Evolutionary conservation across 768 basidiomycete genomes (phyloP), one percentile per base, ranked within the genome.

Genomic region (Russula foetens): DNA sequence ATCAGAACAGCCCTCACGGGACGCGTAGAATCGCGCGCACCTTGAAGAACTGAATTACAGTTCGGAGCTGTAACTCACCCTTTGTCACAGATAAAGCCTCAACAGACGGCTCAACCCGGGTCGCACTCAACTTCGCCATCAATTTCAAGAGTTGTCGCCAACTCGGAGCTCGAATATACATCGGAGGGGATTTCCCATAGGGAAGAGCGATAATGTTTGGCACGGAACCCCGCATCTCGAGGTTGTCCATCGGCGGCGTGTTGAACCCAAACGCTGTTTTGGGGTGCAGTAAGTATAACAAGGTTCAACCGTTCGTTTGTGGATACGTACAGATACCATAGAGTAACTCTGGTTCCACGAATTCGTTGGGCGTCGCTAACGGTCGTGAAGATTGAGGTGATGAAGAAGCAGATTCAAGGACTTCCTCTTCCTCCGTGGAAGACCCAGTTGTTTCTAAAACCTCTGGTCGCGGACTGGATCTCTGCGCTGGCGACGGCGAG

Each of bases 21-120:
- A 28, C 38, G 41, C 53, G 23, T 35, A 21, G 31, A 48, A 33
- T 49, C 15, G 46, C 53, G 46, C 53, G 9, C 38, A 88, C 90
- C 77, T 84, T 88, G 52, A 90, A 77, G 67, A 92, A 90, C 67
- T 92, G 90, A 57, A 92, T 73, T 0, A 92, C 86, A 0, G 84
- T 84, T 44, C 90, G 84, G 47, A 92, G 73, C 61, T 78, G 79
- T 53, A 85, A 75, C 6, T 81, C 80, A 1, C 73, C 74, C 67
- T 84, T 85, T 31, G 78, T 74, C 0, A 78, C 71, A 1, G 83
- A 81, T 64, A 87, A 72, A 1, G 86, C 84, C 66, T 88, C 86
- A 39, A 88, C 68, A 0, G 85, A 83, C 1, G 90, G 82, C 65
- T 91, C 85, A 47, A 92, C 74, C 52, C 81, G 81, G 6, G 86